phyloP scores from a whole-genome alignment of 768 basidiomycete genomes.

The Collybia sordida region DNA sequence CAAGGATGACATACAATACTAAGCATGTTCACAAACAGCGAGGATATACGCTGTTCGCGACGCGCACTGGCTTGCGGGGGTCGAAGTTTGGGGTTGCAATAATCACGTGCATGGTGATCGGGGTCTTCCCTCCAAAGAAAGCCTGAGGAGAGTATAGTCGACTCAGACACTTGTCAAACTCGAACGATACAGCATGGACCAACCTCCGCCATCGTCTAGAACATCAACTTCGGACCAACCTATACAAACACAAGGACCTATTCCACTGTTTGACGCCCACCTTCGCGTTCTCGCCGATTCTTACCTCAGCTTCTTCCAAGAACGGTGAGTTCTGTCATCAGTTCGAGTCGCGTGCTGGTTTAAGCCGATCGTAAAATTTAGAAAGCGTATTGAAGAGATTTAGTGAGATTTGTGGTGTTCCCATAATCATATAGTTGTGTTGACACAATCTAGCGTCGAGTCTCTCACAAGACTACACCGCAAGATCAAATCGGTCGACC shows the following conservation, averaged over 20 bases:
- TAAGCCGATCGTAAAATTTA: conserved; percentile 30
- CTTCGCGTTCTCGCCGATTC: conserved; percentile 70
- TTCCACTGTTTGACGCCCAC: conserved; percentile 72
- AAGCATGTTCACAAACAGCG: too few species aligned
- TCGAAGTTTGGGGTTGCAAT: neutral
- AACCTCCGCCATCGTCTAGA: conserved; percentile 35
- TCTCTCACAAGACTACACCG: conserved; percentile 72
- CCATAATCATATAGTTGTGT: neutral
- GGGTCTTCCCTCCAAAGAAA: conserved; percentile 6
- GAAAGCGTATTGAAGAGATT: conserved; percentile 80
- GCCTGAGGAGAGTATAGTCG: neutral
- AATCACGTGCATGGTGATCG: conserved; percentile 11
- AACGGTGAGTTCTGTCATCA: conserved; percentile 53
- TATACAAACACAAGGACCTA: conserved; percentile 45
- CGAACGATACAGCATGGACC: conserved; percentile 24
- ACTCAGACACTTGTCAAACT: conserved; percentile 10
- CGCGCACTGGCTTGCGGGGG: too few species aligned
- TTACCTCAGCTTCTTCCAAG: conserved; percentile 82
- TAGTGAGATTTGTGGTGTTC: conserved; percentile 54
- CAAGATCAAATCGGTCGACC: conserved; percentile 69
- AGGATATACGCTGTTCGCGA: too few species aligned
- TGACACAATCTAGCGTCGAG: conserved; percentile 54
- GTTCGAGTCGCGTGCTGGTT: conserved; percentile 13
- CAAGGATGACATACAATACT: too few species aligned
- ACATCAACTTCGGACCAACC: conserved; percentile 37